Base-by-base conservation (phyloP, 2,329 filamentous ascomycete species). In the Pyricularia sp. region DNA sequence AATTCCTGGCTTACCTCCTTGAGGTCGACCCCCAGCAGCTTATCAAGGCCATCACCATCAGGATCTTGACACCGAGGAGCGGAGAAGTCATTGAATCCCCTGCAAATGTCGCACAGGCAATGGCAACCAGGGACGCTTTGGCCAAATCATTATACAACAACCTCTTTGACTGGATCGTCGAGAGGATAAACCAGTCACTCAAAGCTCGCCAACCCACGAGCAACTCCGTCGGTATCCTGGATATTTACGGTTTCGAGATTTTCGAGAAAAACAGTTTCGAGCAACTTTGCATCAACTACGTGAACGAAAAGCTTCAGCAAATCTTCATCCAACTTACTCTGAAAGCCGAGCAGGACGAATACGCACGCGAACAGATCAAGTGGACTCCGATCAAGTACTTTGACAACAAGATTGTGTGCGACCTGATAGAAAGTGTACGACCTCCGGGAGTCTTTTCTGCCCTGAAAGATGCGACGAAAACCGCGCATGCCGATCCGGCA, bases 381-480 rank as follows among this genome's bases (percentile, higher is more conserved):
- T 99, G 95, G 95, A 97, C 94, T 0, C 95, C 95, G 2, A 99
- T 99, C 84, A 96, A 95, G 76, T 99, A 98, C 81, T 99, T 98
- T 75, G 95, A 99, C 81, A 99, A 99, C 85, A 98, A 98, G 84
- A 90, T 99, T 65, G 95, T 99, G 69, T 99, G 95, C 78, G 95
- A 97, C 71, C 80, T 99, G 76, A 99, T 99, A 73, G 95, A 99
- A 79, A 92, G 96, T 76, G 88, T 91, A 77, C 85, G 94, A 68
- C 95, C 95, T 6, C 91, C 93, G 0, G 95, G 95, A 76, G 89
- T 99, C 64, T 97, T 99, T 77, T 95, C 95, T 7, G 94, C 94
- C 4, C 83, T 99, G 81, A 99, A 99, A 78, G 95, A 99, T 81
- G 95, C 95, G 65, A 98, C 95, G 72, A 97, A 96, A 74, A 98